These are phyloP conservation scores for Populus euphratica DNA, from an alignment of 345 rosid species.

Conservation along the genomic window DNA sequence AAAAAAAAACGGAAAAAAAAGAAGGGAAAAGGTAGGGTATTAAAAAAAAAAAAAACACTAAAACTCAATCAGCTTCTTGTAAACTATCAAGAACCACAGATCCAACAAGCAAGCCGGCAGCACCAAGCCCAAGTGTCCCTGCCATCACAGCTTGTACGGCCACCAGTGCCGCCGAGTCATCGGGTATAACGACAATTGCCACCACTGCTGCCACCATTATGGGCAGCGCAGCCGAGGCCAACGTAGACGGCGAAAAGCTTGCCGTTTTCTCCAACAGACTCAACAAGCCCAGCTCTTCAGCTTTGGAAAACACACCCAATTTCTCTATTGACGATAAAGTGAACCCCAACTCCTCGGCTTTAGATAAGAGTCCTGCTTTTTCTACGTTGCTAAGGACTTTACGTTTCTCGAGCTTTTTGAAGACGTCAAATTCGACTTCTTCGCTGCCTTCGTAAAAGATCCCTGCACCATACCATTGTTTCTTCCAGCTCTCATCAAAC, in stretches of 20 bases:
- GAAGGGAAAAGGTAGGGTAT: too few species aligned
- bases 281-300: conserved; percentile 83
- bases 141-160: conserved; percentile 64
- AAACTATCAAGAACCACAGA: conserved; percentile 72
- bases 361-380: conserved; percentile 76
- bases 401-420: conserved; percentile 82
- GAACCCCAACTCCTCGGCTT: conserved; percentile 70
- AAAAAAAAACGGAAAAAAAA: neutral
- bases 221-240: conserved; percentile 80
- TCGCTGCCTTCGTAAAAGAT: conserved; percentile 84
- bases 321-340: conserved; percentile 88
- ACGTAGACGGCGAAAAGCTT: conserved; percentile 52
- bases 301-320: conserved; percentile 75
- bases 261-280: conserved; percentile 70
- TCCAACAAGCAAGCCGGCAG: conserved; percentile 68
- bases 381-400: conserved; percentile 86
- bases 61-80: conserved; percentile 76
- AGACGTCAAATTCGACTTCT: conserved; percentile 75
- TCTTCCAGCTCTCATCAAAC: conserved; percentile 63
- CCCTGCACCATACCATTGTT: conserved; percentile 91
- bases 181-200: conserved; percentile 69
- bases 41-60: neutral
- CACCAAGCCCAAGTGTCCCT: conserved; percentile 60
- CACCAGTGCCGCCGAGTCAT: conserved; percentile 67
- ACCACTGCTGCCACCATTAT: conserved; percentile 66